phyloP scores from a whole-genome alignment of 441 rosid genomes.

The Euphorbia schlechtendalii region DNA sequence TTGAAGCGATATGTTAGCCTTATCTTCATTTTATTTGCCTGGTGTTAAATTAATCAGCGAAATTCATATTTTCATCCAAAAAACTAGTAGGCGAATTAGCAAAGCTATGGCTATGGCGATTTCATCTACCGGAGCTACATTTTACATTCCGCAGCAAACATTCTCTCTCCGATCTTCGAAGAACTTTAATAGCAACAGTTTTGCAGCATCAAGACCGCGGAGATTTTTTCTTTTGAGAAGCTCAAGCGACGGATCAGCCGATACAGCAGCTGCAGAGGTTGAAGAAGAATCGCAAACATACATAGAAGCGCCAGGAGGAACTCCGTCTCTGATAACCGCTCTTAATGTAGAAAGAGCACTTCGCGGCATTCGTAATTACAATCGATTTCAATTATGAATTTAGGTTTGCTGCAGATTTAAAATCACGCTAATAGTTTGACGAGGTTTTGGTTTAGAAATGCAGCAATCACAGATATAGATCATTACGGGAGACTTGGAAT shows the following conservation, averaged over 20 bases:
- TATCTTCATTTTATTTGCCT: too few relatives aligned
- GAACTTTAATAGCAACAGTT: constrained; percentile 4
- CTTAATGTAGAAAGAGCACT: constrained; percentile 80
- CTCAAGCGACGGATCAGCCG: constrained; percentile 35
- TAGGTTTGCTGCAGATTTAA: too few relatives aligned
- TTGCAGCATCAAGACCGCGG: constrained; percentile 14
- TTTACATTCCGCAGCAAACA: constrained; percentile 19
- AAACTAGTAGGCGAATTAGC: neutral
- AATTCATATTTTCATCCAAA: too few relatives aligned
- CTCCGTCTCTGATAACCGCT: constrained; percentile 64
- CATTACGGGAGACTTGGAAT: constrained; percentile 69
- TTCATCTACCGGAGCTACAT: constrained; percentile 29
- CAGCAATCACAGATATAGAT: constrained; percentile 84
- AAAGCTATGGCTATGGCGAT: constrained; percentile 22
- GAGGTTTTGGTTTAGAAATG: constrained; percentile 39
- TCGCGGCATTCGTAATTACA: constrained; percentile 61
- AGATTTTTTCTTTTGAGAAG: constrained; percentile 22
- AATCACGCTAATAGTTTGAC: neutral
- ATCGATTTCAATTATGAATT: too few relatives aligned
- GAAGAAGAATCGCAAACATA: constrained; percentile 44
- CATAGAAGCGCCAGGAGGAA: constrained; percentile 46
- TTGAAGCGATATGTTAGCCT: too few relatives aligned
- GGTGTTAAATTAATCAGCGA: too few relatives aligned
- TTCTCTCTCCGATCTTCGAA: neutral
- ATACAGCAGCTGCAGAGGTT: constrained; percentile 21